phyloP scores from a whole-genome alignment of 805 yeast species.

The Saturnispora halmiae region DNA sequence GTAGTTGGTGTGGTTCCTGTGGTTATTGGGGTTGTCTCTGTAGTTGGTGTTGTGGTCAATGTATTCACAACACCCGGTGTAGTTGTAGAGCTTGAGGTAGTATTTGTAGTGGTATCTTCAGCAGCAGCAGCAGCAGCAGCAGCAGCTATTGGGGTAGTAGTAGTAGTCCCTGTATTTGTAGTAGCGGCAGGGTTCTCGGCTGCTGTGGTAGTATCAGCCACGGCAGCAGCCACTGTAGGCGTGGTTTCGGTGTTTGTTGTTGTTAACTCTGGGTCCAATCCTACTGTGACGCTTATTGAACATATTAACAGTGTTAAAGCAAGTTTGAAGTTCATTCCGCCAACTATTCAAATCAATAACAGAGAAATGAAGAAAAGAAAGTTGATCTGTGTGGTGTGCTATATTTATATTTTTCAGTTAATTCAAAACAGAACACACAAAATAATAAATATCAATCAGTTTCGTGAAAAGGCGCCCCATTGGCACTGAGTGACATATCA shows the following conservation, averaged over 20 bases:
- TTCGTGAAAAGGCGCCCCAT: too few species aligned
- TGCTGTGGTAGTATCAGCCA: slow-evolving; percentile 13
- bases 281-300: neutral
- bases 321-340: neutral
- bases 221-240: neutral
- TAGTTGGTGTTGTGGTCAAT: slow-evolving; percentile 11
- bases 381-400: too few species aligned
- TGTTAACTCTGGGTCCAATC: too few species aligned
- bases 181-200: slow-evolving; percentile 13
- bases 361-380: too few species aligned
- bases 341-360: too few species aligned
- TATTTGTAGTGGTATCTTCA: slow-evolving; percentile 7
- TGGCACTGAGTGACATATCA: too few species aligned
- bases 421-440: too few species aligned
- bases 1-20: slow-evolving; percentile 9
- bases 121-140: neutral
- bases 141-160: neutral
- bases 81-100: slow-evolving; percentile 8
- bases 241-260: neutral
- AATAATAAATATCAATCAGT: too few species aligned
- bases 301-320: neutral
- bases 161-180: slow-evolving; percentile 10
- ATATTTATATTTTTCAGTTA: too few species aligned
- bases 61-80: slow-evolving; percentile 10
- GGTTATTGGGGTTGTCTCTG: slow-evolving; percentile 11